Evolutionary conservation across 495 filamentous ascomycete species (phyloP).

Genomic region (Hypomontagnella monticulosa): DNA sequence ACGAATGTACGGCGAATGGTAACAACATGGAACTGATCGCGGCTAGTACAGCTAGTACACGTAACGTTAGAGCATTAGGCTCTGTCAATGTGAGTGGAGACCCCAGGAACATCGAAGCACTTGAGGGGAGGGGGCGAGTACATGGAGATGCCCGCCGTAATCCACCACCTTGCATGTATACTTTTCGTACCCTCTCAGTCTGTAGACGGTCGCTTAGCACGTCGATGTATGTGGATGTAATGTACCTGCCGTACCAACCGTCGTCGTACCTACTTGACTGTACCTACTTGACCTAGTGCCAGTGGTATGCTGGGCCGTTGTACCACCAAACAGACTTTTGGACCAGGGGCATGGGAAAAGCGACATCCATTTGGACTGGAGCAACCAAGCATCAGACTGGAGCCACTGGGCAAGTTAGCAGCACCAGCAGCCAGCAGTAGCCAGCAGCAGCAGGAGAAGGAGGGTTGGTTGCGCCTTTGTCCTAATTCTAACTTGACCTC

Average conservation of each 20-base stretch:
- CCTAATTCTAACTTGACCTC: conserved; percentile 41
- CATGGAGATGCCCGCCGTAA: conserved; percentile 22
- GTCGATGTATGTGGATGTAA: neutral
- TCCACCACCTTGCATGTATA: conserved; percentile 34
- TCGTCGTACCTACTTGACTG: neutral
- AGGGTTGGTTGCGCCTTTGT: conserved; percentile 34
- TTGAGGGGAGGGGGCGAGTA: conserved; percentile 17
- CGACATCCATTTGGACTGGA: too few relatives aligned
- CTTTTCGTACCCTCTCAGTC: conserved; percentile 13
- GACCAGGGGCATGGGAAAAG: conserved; percentile 23
- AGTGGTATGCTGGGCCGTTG: conserved; percentile 14
- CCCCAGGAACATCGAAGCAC: conserved; percentile 17
- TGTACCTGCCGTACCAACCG: neutral
- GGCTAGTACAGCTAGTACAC: conserved; percentile 39
- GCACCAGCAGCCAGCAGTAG: too few relatives aligned
- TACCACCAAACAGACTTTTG: conserved; percentile 32
- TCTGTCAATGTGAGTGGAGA: conserved; percentile 27
- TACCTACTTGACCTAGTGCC: neutral
- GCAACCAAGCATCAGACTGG: too few relatives aligned
- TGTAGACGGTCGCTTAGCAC: conserved; percentile 14
- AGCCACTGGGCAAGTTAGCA: too few relatives aligned
- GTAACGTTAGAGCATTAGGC: conserved; percentile 35
- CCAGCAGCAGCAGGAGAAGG: neutral
- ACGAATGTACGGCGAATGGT: conserved; percentile 15
- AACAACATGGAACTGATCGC: conserved; percentile 1